Base-by-base conservation (phyloP, 305 asterid genomes). In the Petunia hybrid region DNA sequence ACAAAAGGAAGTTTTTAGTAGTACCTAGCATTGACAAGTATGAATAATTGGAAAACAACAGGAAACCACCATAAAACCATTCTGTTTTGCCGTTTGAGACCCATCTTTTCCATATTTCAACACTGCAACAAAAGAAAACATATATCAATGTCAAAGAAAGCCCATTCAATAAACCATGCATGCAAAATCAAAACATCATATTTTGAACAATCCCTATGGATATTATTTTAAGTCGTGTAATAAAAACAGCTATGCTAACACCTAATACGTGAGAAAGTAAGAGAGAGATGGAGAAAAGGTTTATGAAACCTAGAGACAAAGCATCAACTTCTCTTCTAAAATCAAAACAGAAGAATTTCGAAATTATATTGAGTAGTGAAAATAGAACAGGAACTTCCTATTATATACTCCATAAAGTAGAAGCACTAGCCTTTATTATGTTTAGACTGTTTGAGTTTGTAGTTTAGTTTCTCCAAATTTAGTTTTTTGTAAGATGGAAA, bases 41-140 rank as follows among this genome's bases (percentile, higher is more conserved):
- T 43, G 4, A 69, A 43, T 16, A 69, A 22, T 22, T 69, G 76
- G 59, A 69, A 69, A 69, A 69, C 51, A 69, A 45, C 8, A 8
- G 76, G 41, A 43, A 69, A 69, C 2, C 41, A 9, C 55, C 55
- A 22, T 16, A 69, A 45, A 45, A 69, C 76, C 22, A 4, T 69
- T 45, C 46, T 36, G 43, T 36, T 36, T 63, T 63, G 69, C 45
- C 5, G 36, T 63, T 36, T 63, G 69, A 36, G 10, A 0, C 1
- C n/a, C 69, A 63, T 63, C 8, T 1, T 63, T 63, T 36, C 43
- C 8, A 36, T 62, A n/a, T 35, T 4, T 36, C 41, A 4, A 63
- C 42, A 63, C 69, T 63, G 69, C 43, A 63, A 63, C 43, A 9
- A 3, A 63, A 63, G 16, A 9, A 3, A 63, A 36, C 42, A 63